Evolutionary conservation across 106 monocot genomes (phyloP).

Genomic region (Iris macrosiphon): DNA sequence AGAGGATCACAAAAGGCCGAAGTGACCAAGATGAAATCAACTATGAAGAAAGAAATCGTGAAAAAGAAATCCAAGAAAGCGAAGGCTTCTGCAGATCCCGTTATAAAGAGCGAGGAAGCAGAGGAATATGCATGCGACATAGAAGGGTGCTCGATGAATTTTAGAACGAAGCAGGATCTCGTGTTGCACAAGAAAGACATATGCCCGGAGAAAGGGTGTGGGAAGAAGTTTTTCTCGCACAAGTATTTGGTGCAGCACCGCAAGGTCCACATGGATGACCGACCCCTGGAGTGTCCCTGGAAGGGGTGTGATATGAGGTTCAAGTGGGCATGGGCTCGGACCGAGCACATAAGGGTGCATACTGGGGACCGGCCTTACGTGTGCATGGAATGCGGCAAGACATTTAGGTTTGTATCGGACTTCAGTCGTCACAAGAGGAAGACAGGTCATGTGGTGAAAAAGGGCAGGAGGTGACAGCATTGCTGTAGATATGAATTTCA

Average conservation of each 20-base stretch:
- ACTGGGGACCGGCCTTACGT: slow-evolving; percentile 81
- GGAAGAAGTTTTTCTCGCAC: slow-evolving; percentile 87
- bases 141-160: slow-evolving; percentile 73
- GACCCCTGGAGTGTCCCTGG: slow-evolving; percentile 83
- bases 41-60: slow-evolving; percentile 14
- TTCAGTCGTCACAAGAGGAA: slow-evolving; percentile 92
- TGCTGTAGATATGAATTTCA: no score
- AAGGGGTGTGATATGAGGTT: slow-evolving; percentile 83
- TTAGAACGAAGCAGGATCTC: slow-evolving; percentile 54
- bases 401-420: slow-evolving; percentile 85
- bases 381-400: slow-evolving; percentile 70
- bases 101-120: slow-evolving; percentile 10
- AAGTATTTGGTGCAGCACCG: slow-evolving; percentile 81
- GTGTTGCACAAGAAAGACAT: slow-evolving; percentile 70
- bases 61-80: slow-evolving; percentile 13
- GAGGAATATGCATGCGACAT: slow-evolving; percentile 49
- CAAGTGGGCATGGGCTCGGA: slow-evolving; percentile 93
- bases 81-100: no score
- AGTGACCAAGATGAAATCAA: slow-evolving; percentile 12
- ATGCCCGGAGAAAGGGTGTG: slow-evolving; percentile 72
- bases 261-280: slow-evolving; percentile 77
- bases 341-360: slow-evolving; percentile 84
- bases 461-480: slow-evolving; percentile 28
- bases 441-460: slow-evolving; percentile 64
- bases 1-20: slow-evolving; percentile 19